A percentile compares a stretch with the other conserved stretches of the same genome.
Evolutionary conservation across 257 asterid genomes (phyloP).

Genomic region (Craterostigma plantagineum): DNA sequence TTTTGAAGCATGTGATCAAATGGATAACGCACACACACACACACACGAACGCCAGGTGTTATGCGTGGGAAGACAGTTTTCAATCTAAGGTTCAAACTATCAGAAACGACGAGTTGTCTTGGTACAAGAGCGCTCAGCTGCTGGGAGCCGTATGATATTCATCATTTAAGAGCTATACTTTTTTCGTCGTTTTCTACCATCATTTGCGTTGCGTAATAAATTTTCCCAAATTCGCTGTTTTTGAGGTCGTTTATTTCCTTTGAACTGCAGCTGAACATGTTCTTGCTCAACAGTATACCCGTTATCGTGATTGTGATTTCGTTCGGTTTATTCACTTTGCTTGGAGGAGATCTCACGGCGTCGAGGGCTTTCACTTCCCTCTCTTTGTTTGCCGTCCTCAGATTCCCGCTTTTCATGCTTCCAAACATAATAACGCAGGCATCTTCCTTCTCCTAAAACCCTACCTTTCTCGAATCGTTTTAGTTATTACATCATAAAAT

Average conservation of each 20-base stretch:
- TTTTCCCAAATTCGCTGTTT: no score
- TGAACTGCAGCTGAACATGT: slow-evolving; percentile 58
- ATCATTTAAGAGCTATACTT: background rate
- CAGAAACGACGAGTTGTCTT: slow-evolving; percentile 68
- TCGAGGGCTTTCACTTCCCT: slow-evolving; percentile 94
- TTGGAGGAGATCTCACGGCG: slow-evolving; percentile 93
- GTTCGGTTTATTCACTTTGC: slow-evolving; percentile 62
- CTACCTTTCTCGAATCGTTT: background rate
- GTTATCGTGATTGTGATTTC: slow-evolving; percentile 82
- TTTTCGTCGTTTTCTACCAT: slow-evolving; percentile 6
- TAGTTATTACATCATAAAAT: background rate
- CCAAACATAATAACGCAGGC: slow-evolving; percentile 89
- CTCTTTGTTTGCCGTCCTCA: slow-evolving; percentile 78
- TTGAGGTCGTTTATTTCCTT: slow-evolving; percentile 7
- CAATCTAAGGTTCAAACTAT: slow-evolving; percentile 60
- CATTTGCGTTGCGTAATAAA: slow-evolving; percentile 2
- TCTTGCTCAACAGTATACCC: slow-evolving; percentile 76
- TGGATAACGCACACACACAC: background rate
- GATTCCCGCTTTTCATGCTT: slow-evolving; percentile 92
- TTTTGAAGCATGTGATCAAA: slow-evolving; percentile 8
- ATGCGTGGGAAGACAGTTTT: slow-evolving; percentile 93
- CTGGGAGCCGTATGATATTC: slow-evolving; percentile 68
- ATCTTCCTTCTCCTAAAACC: background rate
- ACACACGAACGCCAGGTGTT: slow-evolving; percentile 45
- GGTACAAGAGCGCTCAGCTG: slow-evolving; percentile 75